Conservation (phyloP, 352 stramenopile species). For the Globisporangium camurandrum region DNA sequence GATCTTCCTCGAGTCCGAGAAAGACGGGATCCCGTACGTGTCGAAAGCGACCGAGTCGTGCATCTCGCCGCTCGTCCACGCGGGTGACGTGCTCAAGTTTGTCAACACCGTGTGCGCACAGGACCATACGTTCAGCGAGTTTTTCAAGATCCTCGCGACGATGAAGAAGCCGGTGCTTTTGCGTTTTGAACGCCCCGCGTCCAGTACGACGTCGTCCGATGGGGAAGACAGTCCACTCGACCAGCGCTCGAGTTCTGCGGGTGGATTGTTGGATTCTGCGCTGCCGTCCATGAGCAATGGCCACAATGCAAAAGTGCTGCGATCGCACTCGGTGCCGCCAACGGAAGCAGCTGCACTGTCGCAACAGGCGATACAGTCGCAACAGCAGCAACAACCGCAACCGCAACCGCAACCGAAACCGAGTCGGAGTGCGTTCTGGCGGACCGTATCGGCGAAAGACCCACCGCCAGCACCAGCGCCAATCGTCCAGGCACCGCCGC, state of each 20-base stretch:
- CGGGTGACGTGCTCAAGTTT: slow-evolving; percentile 77
- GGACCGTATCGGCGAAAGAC: slow-evolving; percentile 33
- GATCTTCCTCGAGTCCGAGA: slow-evolving; percentile 84
- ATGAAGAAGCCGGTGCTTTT: slow-evolving; percentile 87
- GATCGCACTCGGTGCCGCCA: slow-evolving; percentile 53
- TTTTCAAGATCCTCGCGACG: slow-evolving; percentile 86
- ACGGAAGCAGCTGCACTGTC: too few relatives aligned
- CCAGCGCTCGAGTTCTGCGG: slow-evolving; percentile 34
- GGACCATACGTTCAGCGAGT: slow-evolving; percentile 84
- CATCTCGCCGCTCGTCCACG: slow-evolving; percentile 59
- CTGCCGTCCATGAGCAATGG: too few relatives aligned
- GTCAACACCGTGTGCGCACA: slow-evolving; percentile 82
- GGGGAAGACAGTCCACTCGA: slow-evolving; percentile 37
- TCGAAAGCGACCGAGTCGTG: slow-evolving; percentile 84
- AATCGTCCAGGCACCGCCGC: not conserved
- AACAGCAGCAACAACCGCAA: too few relatives aligned
- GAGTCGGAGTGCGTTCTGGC: slow-evolving; percentile 55
- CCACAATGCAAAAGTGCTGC: slow-evolving; percentile 37
- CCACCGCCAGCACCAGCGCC: slow-evolving; percentile 4
- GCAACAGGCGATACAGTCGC: too few relatives aligned
- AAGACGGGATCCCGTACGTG: slow-evolving; percentile 80
- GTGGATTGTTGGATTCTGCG: too few relatives aligned
- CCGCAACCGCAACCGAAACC: slow-evolving; percentile 16
- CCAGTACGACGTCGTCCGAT: slow-evolving; percentile 39
- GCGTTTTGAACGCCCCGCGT: slow-evolving; percentile 61